Base-by-base conservation (phyloP, 768 basidiomycete species). In the Kwoniella heveanensis region DNA sequence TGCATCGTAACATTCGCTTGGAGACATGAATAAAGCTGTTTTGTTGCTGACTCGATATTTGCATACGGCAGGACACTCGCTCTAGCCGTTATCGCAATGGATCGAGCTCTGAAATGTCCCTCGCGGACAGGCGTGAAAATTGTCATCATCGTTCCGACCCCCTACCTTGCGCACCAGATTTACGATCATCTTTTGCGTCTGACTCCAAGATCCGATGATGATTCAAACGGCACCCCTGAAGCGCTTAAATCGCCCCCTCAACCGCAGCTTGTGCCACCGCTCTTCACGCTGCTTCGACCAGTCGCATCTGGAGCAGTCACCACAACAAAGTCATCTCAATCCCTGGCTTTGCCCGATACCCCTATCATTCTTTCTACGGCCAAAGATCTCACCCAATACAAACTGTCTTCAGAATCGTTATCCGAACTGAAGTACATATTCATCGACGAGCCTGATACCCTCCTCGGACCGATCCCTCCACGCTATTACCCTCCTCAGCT, bases 381-480 rank as follows among this genome's bases (percentile, higher is more conserved):
- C 8, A 61, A 54, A 12, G 39, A 29, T 25, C 39, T 66, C 4
- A n/a, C 32, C 15, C 12, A 22, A 26, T 60, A 58, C 53, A 46
- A 60, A 22, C 24, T 55, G 10, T 52, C 50, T 25, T 29, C 59
- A 13, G 30, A 13, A 3, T 29, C 39, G 5, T 32, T 62, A 13
- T 24, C 44, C 7, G 24, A 2, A 15, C n/a, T 66, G 25, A 39
- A 26, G 9, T 27, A 61, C 26, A 62, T 66, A 24, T 57, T 62
- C 46, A 26, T 66, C 24, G 65, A 66, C 22, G 65, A 66, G 30
- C 65, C 65, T 3, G 65, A 66, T 25, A 57, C 59, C 0, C 32
- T 57, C 15, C 44, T 61, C 17, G 60, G 60, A 21, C 50, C 60
- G 3, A 44, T 66, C 9, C 65, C 65, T 9, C 54, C 58, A 7